Base-by-base conservation (phyloP, 2,329 filamentous ascomycete species). In the Chaetoscypha palmicola region DNA sequence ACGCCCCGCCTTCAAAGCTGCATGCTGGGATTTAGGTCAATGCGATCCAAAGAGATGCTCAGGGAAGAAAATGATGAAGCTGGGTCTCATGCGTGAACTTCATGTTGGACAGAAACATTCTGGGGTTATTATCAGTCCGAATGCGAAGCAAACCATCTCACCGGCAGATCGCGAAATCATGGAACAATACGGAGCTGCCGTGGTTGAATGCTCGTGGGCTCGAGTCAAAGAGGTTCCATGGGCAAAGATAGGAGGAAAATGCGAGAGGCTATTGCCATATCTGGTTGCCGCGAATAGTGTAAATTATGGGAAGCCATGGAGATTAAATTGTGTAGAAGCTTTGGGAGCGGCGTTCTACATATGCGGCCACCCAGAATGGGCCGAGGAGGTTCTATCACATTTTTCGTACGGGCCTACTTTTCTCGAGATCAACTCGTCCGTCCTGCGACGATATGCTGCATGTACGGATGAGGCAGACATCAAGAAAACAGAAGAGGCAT, bases 141-240 rank as follows among this genome's bases (percentile, higher is more conserved):
- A 97, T 68, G 92, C 86, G 51, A 96, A 94, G 63, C 79, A 75
- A 45, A 78, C 89, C 12, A 65, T 97, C 33, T 94, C 86, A 4
- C 86, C 89, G 1, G 86, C 88, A 40, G 92, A 98, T 66, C 72
- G 72, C 45, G 80, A 84, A 38, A 68, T 94, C 12, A 76, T 97
- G 57, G 88, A 94, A 58, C 83, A 89, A 64, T 86, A 86, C 61
- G 92, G 92, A 51, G 91, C 90, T 16, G 92, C 92, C 2, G 92
- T 98, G 2, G 92, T 98, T 14, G 92, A 98, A 68, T 95, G 90
- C 61, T 94, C 87, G 19, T 98, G 92, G 92, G 94, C 94, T 3
- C 76, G 92, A 47, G 87, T 94, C 5, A 75, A 85, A 37, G 92
- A 98, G 65, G 81, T 98, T 4, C 90, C 91, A 41, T 98, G 91